These are phyloP conservation scores for Quercus mongolica DNA, from an alignment of 306 rosid species.

Conservation along the genomic window DNA sequence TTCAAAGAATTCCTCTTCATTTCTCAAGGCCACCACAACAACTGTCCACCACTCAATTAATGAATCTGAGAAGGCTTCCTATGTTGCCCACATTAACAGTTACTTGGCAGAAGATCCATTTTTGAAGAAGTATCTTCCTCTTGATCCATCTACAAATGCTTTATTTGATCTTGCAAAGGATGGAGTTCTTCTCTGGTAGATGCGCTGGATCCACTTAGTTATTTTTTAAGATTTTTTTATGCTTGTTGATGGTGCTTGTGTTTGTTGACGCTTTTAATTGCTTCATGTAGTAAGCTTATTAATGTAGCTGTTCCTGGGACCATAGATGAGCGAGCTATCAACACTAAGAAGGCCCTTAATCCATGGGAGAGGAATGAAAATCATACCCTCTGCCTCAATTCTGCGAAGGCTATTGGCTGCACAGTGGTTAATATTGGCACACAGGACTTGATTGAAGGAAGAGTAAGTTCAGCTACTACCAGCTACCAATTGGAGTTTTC, in stretches of 20 bases:
- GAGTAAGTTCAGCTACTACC: conserved; percentile 56
- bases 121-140: conserved; percentile 77
- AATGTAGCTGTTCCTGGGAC: conserved; percentile 98
- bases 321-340: conserved; percentile 97
- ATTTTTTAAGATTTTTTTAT: background rate
- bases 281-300: conserved; percentile 81
- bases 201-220: conserved; percentile 20
- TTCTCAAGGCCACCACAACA: conserved; percentile 89
- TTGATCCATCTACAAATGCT: conserved; percentile 70
- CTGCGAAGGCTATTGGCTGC: conserved; percentile 99
- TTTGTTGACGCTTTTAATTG: conserved; percentile 34
- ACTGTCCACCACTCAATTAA: conserved; percentile 85
- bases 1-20: conserved; percentile 65
- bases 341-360: conserved; percentile 82
- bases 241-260: conserved; percentile 1
- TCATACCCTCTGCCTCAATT: conserved; percentile 94
- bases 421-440: conserved; percentile 98
- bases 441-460: conserved; percentile 86
- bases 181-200: conserved; percentile 96
- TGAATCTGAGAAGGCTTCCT: conserved; percentile 91
- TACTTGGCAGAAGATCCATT: conserved; percentile 80
- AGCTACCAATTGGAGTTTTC: conserved; percentile 16
- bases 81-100: conserved; percentile 85
- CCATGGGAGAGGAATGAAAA: conserved; percentile 99
- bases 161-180: conserved; percentile 91